Conservation (phyloP, 2,329 filamentous ascomycete species). For the Fusarium armeniacum region DNA sequence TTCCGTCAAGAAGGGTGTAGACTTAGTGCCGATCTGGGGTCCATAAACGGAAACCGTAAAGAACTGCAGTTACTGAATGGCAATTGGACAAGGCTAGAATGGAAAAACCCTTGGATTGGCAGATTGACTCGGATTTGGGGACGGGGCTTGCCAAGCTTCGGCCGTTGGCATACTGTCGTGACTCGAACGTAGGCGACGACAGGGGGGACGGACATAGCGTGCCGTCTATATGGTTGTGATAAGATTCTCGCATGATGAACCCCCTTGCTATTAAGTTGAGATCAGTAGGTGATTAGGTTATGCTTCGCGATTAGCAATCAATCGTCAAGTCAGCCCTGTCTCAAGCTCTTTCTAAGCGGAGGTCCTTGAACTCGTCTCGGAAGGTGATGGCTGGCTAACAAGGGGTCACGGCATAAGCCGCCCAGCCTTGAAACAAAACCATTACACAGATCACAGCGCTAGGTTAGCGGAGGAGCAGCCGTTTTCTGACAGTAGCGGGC, state of each 20-base stretch:
- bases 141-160: slow-evolving; percentile 24
- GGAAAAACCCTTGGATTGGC: background rate
- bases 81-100: slow-evolving; percentile 11
- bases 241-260: slow-evolving; percentile 25
- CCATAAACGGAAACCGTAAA: slow-evolving; percentile 40
- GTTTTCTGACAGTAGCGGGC: slow-evolving; percentile 28
- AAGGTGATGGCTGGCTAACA: background rate
- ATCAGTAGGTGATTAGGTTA: background rate
- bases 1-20: slow-evolving; percentile 34
- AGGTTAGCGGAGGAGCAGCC: slow-evolving; percentile 22
- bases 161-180: slow-evolving; percentile 7
- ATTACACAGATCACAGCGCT: slow-evolving; percentile 22
- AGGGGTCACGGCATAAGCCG: slow-evolving; percentile 18
- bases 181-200: slow-evolving; percentile 9
- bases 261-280: slow-evolving; percentile 5
- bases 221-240: background rate
- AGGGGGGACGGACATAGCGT: slow-evolving; percentile 1
- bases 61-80: slow-evolving; percentile 4
- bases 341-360: slow-evolving; percentile 7
- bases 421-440: slow-evolving; percentile 38
- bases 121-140: slow-evolving; percentile 16
- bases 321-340: slow-evolving; percentile 3
- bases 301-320: slow-evolving; percentile 3
- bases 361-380: slow-evolving; percentile 13
- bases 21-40: slow-evolving; percentile 22